Percentiles rank a stretch among this genome's conserved stretches.
Conservation (phyloP, 225 moss, liverwort and hornwort genomes). For the Climacium dendroides region DNA sequence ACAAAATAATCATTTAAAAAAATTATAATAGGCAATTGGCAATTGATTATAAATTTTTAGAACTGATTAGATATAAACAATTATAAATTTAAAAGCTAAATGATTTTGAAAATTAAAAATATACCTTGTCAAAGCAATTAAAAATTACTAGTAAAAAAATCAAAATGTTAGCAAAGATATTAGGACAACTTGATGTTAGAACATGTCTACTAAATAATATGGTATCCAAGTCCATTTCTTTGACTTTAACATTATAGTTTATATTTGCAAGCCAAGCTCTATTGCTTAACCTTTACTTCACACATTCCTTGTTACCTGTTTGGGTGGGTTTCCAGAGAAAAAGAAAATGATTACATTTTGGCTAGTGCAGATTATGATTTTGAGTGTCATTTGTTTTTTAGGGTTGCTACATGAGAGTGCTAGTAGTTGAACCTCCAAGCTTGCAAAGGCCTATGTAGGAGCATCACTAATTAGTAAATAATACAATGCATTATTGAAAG, state of each 20-base stretch:
- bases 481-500: neutral
- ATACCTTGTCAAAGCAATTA: too few relatives aligned
- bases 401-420: neutral
- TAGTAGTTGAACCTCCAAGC: neutral
- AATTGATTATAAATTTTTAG: too few relatives aligned
- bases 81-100: neutral
- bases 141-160: too few relatives aligned
- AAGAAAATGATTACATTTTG: neutral
- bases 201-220: neutral
- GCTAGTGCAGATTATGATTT: neutral
- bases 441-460: neutral
- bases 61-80: too few relatives aligned
- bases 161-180: neutral
- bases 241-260: too few relatives aligned
- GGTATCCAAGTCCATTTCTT: fast-evolving
- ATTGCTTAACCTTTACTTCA: neutral
- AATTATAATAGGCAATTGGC: neutral
- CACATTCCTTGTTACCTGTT: neutral
- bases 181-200: too few relatives aligned
- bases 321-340: fast-evolving
- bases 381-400: neutral
- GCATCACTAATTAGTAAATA: neutral
- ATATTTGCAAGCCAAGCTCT: neutral
- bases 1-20: too few relatives aligned
- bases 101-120: neutral